Evolutionary conservation across 768 basidiomycete species (phyloP).

Genomic region (Tricholoma terreum): DNA sequence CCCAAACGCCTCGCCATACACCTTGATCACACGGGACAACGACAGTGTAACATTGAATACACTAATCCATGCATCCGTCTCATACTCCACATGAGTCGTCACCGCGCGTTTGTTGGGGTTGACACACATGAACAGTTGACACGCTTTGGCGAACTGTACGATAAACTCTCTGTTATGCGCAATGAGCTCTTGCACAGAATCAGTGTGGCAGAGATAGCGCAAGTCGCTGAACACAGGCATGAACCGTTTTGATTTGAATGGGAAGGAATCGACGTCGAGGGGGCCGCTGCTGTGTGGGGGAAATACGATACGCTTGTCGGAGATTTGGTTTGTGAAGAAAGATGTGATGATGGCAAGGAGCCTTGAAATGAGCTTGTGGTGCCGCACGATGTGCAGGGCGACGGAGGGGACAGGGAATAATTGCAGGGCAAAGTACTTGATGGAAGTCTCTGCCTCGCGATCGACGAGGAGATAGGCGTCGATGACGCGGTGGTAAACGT

Average conservation of each 20-base stretch:
- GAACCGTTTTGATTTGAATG: constrained; percentile 94
- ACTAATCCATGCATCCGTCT: constrained; percentile 95
- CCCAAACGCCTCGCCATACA: constrained; percentile 83
- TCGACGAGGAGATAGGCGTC: constrained; percentile 91
- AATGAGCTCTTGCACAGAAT: constrained; percentile 77
- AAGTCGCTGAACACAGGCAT: constrained; percentile 94
- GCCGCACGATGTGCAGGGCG: constrained; percentile 70
- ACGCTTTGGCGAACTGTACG: constrained; percentile 67
- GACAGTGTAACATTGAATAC: constrained; percentile 95
- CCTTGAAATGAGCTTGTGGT: constrained; percentile 70
- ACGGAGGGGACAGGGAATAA: constrained; percentile 91
- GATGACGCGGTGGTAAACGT: constrained; percentile 81
- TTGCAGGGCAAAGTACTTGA: constrained; percentile 91
- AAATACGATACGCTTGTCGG: constrained; percentile 62
- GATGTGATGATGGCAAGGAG: constrained; percentile 82
- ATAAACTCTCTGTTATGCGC: constrained; percentile 66
- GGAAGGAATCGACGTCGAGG: constrained; percentile 79
- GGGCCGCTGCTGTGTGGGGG: constrained; percentile 27
- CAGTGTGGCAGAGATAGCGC: constrained; percentile 78
- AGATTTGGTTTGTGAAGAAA: constrained; percentile 91
- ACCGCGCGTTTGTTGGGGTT: constrained; percentile 86
- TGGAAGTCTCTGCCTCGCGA: constrained; percentile 91
- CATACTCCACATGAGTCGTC: constrained; percentile 88
- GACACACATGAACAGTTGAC: constrained; percentile 90
- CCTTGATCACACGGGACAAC: constrained; percentile 83